Conservation (phyloP, 1,139 yeast species). For the Geotrichum bryndzae region DNA sequence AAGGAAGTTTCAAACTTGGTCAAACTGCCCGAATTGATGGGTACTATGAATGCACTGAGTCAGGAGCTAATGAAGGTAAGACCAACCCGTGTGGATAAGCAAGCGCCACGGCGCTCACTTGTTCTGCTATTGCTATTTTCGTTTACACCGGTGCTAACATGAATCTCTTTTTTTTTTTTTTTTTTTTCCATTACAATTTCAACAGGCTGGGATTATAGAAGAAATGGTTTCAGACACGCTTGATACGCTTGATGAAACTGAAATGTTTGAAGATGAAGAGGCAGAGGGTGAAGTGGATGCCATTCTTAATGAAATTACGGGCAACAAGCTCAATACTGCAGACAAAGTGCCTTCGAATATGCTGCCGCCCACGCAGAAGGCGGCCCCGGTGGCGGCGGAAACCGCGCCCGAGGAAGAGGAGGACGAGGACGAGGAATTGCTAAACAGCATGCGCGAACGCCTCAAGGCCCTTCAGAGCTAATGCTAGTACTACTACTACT, state of each 20-base stretch:
- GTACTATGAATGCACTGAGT: slow-evolving; percentile 80
- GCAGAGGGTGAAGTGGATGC: slow-evolving; percentile 65
- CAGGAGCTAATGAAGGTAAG: slow-evolving; percentile 66
- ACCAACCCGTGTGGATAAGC: neutral
- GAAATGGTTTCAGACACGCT: slow-evolving; percentile 94
- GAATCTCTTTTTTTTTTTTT: neutral
- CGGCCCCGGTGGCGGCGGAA: slow-evolving; percentile 8
- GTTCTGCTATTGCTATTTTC: neutral
- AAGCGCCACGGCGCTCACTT: neutral
- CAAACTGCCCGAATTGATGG: slow-evolving; percentile 70
- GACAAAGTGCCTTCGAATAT: slow-evolving; percentile 20
- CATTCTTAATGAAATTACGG: slow-evolving; percentile 48
- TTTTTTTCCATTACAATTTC: neutral
- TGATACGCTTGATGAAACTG: slow-evolving; percentile 63
- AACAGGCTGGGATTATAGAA: slow-evolving; percentile 70
- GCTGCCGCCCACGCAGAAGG: slow-evolving; percentile 14
- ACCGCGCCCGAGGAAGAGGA: slow-evolving; percentile 38
- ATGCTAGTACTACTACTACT: neutral
- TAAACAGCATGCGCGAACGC: slow-evolving; percentile 85
- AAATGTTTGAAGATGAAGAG: slow-evolving; percentile 59
- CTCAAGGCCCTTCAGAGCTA: slow-evolving; percentile 76
- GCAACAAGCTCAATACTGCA: slow-evolving; percentile 45
- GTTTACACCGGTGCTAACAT: neutral
- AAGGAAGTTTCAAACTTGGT: slow-evolving; percentile 78
- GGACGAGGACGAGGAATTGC: slow-evolving; percentile 66